Evolutionary conservation across 2,329 filamentous ascomycete genomes (phyloP).

Genomic region (Cladophialophora exuberans): DNA sequence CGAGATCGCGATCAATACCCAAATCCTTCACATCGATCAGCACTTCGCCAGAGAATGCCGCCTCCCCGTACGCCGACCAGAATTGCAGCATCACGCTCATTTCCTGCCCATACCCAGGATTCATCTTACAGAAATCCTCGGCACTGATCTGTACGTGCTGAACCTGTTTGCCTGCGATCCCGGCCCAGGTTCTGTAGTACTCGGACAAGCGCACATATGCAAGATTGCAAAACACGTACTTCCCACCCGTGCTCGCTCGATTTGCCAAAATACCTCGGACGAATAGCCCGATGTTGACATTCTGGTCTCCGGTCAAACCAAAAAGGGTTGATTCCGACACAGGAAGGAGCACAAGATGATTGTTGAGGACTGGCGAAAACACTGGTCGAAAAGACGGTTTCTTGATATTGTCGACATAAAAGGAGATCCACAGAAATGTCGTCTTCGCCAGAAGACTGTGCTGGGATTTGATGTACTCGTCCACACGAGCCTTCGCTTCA

Average conservation of each 20-base stretch:
- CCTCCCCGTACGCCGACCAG: background rate
- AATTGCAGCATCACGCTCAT: background rate
- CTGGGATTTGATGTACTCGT: background rate
- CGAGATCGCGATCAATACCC: background rate
- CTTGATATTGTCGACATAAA: background rate
- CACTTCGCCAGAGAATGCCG: background rate
- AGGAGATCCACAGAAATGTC: constrained; percentile 37
- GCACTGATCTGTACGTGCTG: background rate
- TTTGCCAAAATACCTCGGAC: background rate
- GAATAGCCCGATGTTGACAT: background rate
- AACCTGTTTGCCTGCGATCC: background rate
- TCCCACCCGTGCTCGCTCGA: background rate
- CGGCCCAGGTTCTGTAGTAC: background rate
- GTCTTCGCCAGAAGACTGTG: constrained; percentile 41
- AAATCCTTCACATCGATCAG: background rate
- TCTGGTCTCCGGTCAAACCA: background rate
- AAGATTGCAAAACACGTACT: background rate
- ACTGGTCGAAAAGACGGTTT: background rate
- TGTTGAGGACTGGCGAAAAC: background rate
- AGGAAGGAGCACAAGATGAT: background rate
- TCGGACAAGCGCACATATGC: background rate
- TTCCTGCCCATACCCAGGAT: background rate
- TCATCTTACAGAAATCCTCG: background rate
- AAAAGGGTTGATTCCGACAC: background rate
- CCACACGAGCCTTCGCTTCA: background rate